Base-by-base conservation (phyloP, 2,329 filamentous ascomycete genomes). In the Fusarium annulatum region DNA sequence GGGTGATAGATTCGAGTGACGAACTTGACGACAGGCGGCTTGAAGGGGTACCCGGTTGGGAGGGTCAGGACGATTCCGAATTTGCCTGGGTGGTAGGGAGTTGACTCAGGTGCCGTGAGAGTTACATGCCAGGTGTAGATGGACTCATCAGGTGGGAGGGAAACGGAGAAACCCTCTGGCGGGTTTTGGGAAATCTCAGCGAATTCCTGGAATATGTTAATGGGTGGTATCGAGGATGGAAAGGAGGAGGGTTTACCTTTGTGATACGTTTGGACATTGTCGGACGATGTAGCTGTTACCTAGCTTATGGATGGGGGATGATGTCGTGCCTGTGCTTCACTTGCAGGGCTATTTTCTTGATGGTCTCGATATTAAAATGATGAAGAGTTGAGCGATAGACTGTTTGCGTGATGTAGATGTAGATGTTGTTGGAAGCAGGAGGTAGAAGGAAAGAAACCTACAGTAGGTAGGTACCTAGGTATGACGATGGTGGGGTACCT, bases 1-100 rank as follows among this genome's bases (percentile, higher is more conserved):
- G 95, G 95, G 85, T 98, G 95, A 88, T 97, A 98, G 86, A 97
- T 93, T 84, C 95, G 96, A 58, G 95, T 97, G 74, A 87, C 85
- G 88, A 97, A 97, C 80, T 88, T 90, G 76, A 97, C 88, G 68
- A 88, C 86, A 21, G 95, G 95, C 28, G 94, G 91, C 84, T 96
- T 96, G 90, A 97, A 97, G 41, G 95, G 95, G 86, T 97, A 97
- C 79, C 94, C 92, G 76, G 86, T 84, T 19, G 95, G 94, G 16
- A 98, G 90, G 45, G 84, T 87, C 76, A 97, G 86, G 71, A 91
- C 84, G 69, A 98, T 84, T 75, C 89, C 89, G 88, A 94, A 98
- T 74, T 85, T 85, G 79, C 95, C 95, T 77, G 90, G 91, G 86
- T 82, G 79, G 84, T 89, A 90, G 73, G 83, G 77, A 6, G 85